Evolutionary conservation across 1,284 basidiomycete species (phyloP), one percentile per base, ranked within the genome.

Genomic region (Irpex rosettiformis): DNA sequence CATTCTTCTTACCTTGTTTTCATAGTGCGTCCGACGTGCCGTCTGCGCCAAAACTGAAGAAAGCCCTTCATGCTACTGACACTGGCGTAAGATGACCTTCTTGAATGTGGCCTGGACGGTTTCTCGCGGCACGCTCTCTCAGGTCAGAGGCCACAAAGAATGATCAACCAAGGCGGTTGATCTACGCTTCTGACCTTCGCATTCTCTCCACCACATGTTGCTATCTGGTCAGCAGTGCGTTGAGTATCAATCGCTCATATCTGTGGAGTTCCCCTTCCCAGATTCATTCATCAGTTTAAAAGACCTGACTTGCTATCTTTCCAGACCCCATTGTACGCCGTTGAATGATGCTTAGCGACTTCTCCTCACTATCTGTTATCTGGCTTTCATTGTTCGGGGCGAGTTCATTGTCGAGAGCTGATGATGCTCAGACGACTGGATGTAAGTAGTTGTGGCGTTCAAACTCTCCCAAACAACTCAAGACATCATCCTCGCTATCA

Each of bases 401-500:
- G 21, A 16, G 16, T 37, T 37, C 33, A 7, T 16, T 16, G 33
- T 37, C 16, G 7, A 45, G 43, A n/a, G 21, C 43, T 7, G 21
- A 45, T 45, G 21, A 18, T n/a, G 43, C 43, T 45, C 43, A 45
- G 21, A 11, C 43, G 7, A 45, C 43, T 22, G 43, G 43, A 18
- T 22, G 43, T 22, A 5, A 45, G 43, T 45, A 45, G 43, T 37
- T 37, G 16, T 37, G 16, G 10, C 43, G 7, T n/a, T 5, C 43
- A 45, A n/a, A 18, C 43, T 18, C 21, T 22, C 7, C 43, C 7
- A n/a, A 5, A n/a, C 16, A 16, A 33, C 29, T 16, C 2, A n/a
- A n/a, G 52, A 18, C 16, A 22, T 25, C 25, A 27, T 18, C 16
- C 28, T 16, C 48, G 43, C 18, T 11, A 18, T 13, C 51, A 79